Evolutionary conservation across 192 early-diverging fungal genomes (phyloP), one percentile per base, ranked within the genome.

Genomic region (Endogone sp.): DNA sequence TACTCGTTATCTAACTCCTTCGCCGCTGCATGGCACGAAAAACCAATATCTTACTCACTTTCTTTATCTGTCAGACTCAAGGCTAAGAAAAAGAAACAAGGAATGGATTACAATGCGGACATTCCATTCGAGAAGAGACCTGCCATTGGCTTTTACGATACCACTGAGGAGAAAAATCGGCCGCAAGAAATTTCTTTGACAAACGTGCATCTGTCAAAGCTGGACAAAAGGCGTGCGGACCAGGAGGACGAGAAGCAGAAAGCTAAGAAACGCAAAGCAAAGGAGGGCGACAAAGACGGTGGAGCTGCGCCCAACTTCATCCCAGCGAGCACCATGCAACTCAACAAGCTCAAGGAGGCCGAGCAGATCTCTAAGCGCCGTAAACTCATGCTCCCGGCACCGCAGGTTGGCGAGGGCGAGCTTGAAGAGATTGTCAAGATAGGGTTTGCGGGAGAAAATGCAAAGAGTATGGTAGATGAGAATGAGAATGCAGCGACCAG

Each of bases 21-120:
- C n/a, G n/a, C n/a, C n/a, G n/a, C n/a, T n/a, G n/a, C n/a, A n/a
- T n/a, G n/a, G 13, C 6, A 24, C 4, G 31, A 22, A 2, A 2
- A 58, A 30, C 25, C 24, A 23, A 28, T 24, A 58, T 55, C 29
- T 56, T 71, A 55, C 21, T 16, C 27, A 60, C 37, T 29, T 44
- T 56, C 23, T 30, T 62, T 20, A 29, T 27, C 37, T 64, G 28
- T 9, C 44, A 64, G 61, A 62, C 72, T 81, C 37, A 87, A 85
- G 56, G 81, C 82, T 56, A 90, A 85, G 70, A 92, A 92, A 72
- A 83, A 85, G 75, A 88, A 88, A 68, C 87, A 87, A 65, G 81
- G 75, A 16, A 94, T 97, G 86, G 93, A 99, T 76, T 98, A 97
- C 77, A 98, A 97, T 72, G 89, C 91, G 30, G 96, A 99, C 61